Base-by-base conservation (phyloP, 2,329 filamentous ascomycete species). In the Akanthomyces dipterigenus region DNA sequence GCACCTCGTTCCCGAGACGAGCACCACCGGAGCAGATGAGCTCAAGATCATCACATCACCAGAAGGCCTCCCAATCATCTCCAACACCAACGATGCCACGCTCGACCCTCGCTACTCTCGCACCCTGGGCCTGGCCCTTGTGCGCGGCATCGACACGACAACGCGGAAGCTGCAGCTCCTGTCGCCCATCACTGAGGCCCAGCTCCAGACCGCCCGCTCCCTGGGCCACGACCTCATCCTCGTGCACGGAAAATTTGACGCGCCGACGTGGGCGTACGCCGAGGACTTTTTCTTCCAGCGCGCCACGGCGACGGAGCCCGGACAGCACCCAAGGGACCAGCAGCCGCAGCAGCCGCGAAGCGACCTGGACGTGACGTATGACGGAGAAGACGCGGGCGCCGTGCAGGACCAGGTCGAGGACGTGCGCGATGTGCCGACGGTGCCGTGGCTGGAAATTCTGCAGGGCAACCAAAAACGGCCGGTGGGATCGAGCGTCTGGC, bases 101-200 rank as follows among this genome's bases (percentile, higher is more conserved):
- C 78, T 90, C 0, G 78, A 89, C 65, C 88, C 89, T 0, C 73
- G 70, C 31, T 76, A 82, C 67, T 88, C 84, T 0, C 77, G 77
- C 24, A 79, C 83, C 16, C 71, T 91, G 4, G 88, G 88, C 2
- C 76, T 90, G 2, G 88, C 83, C 0, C 77, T 93, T 9, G 72
- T 95, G n/a, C 82, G 88, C 1, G 88, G 86, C 5, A 84, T 93
- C 62, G 87, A 93, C 68, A 68, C 74, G 87, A 93, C 68, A 68
- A 74, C 0, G 69, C 73, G 24, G 3, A 70, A 77, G 6, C 73
- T 93, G 3, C 86, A 91, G 62, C 68, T 93, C 1, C 69, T 92
- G 2, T 88, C 87, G 0, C 88, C 89, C 0, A 76, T 87, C 7
- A 61, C 76, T 0, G 56, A 70, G 0, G 66, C 72, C 3, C 67